A percentile compares a stretch with the other conserved stretches of the same genome.
Evolutionary conservation across 805 yeast genomes (phyloP).

Genomic region (Cyberlindnera americana): DNA sequence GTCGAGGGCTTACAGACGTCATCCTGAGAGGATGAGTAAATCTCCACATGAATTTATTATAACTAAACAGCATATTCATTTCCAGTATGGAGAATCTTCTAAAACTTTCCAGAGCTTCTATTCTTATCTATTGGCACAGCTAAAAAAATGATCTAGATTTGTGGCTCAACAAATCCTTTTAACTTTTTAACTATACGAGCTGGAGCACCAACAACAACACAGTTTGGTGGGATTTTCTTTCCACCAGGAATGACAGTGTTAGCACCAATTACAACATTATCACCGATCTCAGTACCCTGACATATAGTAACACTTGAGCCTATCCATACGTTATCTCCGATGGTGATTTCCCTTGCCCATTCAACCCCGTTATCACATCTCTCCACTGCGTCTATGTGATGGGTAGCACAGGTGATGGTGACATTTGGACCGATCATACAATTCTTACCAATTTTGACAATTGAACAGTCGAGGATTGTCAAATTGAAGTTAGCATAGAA

Average conservation of each 20-base stretch:
- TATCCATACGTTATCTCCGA: constrained; percentile 69
- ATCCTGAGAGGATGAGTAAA: constrained; percentile 5
- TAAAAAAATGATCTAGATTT: not conserved
- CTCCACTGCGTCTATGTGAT: constrained; percentile 49
- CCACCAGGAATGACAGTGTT: constrained; percentile 54
- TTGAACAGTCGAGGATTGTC: constrained; percentile 52
- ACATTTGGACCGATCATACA: constrained; percentile 65
- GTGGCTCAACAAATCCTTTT: constrained; percentile 17
- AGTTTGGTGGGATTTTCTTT: constrained; percentile 49
- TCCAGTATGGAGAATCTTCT: constrained; percentile 17
- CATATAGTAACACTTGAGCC: constrained; percentile 52
- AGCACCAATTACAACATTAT: constrained; percentile 60
- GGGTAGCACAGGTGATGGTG: constrained; percentile 58
- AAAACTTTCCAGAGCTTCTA: constrained; percentile 24
- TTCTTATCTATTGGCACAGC: constrained; percentile 11
- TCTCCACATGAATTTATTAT: constrained; percentile 14
- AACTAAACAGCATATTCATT: constrained; percentile 12
- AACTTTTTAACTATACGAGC: constrained; percentile 42
- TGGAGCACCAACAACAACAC: constrained; percentile 64
- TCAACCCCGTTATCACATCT: constrained; percentile 40
- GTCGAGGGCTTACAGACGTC: constrained; percentile 26
- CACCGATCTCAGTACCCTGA: constrained; percentile 67
- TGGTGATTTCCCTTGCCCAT: constrained; percentile 50
- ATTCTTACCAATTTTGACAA: constrained; percentile 57
- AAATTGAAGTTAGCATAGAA: constrained; percentile 59